Evolutionary conservation across 352 stramenopile genomes (phyloP).

Genomic region (Halophytophthora batemanensis): DNA sequence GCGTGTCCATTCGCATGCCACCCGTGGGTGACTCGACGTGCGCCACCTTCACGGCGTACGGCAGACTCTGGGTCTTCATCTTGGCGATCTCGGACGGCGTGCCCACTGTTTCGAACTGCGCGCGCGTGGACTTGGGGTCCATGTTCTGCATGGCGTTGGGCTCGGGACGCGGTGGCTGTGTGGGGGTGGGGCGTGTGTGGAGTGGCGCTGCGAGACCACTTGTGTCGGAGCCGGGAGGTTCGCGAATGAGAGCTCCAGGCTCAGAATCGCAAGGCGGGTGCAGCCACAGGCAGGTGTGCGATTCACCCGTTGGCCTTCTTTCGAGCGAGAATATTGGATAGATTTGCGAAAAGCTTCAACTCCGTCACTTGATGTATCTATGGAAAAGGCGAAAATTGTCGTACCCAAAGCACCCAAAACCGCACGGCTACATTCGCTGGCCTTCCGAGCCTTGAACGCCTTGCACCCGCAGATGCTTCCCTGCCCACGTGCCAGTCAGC

Average conservation of each 20-base stretch:
- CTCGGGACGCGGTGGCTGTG: not conserved
- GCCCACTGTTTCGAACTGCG: constrained; percentile 22
- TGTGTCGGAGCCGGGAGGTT: too few relatives aligned
- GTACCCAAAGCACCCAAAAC: too few relatives aligned
- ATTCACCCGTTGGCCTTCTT: too few relatives aligned
- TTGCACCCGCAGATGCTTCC: too few relatives aligned
- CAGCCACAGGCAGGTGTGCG: too few relatives aligned
- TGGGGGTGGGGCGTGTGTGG: not conserved
- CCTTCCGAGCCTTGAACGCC: too few relatives aligned
- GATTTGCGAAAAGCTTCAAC: too few relatives aligned
- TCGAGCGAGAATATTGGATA: too few relatives aligned
- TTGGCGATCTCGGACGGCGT: constrained; percentile 17
- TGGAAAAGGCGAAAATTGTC: too few relatives aligned
- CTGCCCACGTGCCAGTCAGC: too few relatives aligned
- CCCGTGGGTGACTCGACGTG: constrained; percentile 23
- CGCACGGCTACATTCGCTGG: too few relatives aligned
- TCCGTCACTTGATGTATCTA: too few relatives aligned
- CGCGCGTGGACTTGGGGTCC: constrained; percentile 21
- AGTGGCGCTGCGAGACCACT: not conserved
- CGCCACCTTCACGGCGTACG: constrained; percentile 6
- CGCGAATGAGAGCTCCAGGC: not conserved
- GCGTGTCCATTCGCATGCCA: constrained; percentile 25
- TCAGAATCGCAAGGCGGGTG: not conserved
- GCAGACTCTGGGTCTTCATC: constrained; percentile 4
- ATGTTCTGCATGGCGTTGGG: constrained; percentile 18